Base-by-base conservation (phyloP, 2,329 filamentous ascomycete genomes). In the Fusarium sp. region DNA sequence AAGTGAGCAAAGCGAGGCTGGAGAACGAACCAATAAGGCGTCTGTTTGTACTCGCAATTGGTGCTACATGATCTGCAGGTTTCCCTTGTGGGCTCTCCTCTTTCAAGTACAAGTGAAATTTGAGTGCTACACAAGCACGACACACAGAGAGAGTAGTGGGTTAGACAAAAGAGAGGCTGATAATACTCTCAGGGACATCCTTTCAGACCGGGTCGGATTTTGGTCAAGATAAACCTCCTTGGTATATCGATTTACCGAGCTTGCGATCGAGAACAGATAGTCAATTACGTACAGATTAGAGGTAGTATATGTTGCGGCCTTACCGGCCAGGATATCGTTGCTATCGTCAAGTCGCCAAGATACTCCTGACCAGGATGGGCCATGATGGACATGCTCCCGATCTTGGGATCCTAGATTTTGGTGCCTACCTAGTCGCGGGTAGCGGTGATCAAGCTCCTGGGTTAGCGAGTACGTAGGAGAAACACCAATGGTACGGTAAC, bases 241-340 rank as follows among this genome's bases (percentile, higher is more conserved):
- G 11, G 4, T 28, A n/a, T 19, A 25, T 50, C 36, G 34, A 43
- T 45, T 29, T n/a, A 45, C 32, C n/a, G 15, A 10, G 8, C 19
- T 32, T 13, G n/a, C 19, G 7, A 55, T 42, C 7, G 39, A 54
- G 26, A 31, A 34, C 46, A 28, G 35, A 42, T 32, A 26, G 39
- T 22, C 29, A 25, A 32, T 28, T 34, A 29, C 31, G 31, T 11
- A 39, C 10, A 43, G n/a, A n/a, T n/a, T n/a, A n/a, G n/a, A 19
- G 19, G 19, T 19, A 41, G 19, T 29, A 65, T 58, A 45, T 41
- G 41, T 62, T 65, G 53, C 53, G 45, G 52, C 62, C 57, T 65
- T 65, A 65, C 28, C 38, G 43, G 25, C 35, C 8, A 15, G 45
- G 62, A 42, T 56, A 25, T 39, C 40, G 28, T 29, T 51, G 22